Evolutionary conservation across 73 alveolate species (phyloP).

Genomic region (Tetrahymena borealis): DNA sequence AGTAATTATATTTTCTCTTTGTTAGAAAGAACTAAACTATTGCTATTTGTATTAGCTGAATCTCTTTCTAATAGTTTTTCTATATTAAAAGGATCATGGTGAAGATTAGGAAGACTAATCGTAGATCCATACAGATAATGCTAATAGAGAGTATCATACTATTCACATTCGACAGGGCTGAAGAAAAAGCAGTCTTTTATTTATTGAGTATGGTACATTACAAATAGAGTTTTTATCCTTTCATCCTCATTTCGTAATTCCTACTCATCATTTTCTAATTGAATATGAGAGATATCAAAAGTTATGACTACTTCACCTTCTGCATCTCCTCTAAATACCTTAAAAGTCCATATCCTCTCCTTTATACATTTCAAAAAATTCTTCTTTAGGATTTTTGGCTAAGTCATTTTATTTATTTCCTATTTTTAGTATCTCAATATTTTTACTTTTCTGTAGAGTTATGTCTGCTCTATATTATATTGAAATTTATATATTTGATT

Average conservation of each 20-base stretch:
- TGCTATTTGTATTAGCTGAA: neutral
- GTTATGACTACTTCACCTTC: neutral
- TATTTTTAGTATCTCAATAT: neutral
- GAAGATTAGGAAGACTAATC: neutral
- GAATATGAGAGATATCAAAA: neutral
- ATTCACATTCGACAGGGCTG: neutral
- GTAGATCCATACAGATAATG: neutral
- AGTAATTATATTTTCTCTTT: neutral
- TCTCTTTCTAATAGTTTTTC: neutral
- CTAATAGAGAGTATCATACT: neutral
- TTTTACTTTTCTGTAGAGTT: neutral
- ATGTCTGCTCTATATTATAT: too few species aligned
- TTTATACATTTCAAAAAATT: neutral
- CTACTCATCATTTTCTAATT: neutral
- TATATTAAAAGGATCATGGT: neutral
- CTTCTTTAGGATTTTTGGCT: neutral
- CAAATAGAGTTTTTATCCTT: neutral
- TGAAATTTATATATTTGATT: too few species aligned
- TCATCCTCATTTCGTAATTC: neutral
- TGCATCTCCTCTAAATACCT: neutral
- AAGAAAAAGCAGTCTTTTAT: neutral
- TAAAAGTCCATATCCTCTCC: neutral
- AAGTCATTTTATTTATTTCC: neutral
- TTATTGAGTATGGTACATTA: neutral
- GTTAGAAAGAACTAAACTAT: neutral